These are phyloP conservation scores for Fomitopsis schrenkii DNA, from an alignment of 1,284 basidiomycete species.

Conservation along the genomic window DNA sequence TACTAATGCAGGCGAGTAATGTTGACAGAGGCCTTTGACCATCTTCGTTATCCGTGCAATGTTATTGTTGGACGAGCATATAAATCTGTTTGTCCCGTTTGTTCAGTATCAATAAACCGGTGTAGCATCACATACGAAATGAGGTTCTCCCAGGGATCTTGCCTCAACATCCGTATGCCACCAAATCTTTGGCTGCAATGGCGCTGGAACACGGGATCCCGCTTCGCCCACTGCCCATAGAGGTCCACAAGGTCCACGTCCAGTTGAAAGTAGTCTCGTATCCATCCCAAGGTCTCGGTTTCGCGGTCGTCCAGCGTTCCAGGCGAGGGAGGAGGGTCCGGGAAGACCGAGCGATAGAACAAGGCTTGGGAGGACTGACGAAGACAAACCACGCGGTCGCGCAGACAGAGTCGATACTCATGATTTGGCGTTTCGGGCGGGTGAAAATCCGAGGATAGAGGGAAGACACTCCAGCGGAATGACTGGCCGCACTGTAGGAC, in stretches of 20 bases:
- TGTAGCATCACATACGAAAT: constrained; percentile 66
- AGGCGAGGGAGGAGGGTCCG: constrained; percentile 31
- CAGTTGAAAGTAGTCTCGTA: constrained; percentile 90
- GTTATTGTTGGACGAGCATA: constrained; percentile 98
- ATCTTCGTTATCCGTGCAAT: constrained; percentile 90
- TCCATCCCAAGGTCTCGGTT: constrained; percentile 69
- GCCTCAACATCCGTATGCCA: constrained; percentile 77
- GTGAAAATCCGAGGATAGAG: constrained; percentile 28
- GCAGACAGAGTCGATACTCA: constrained; percentile 74
- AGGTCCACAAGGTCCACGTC: constrained; percentile 70
- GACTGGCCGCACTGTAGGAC: constrained; percentile 80
- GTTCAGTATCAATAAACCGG: not conserved
- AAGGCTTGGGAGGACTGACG: constrained; percentile 67
- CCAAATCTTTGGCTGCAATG: constrained; percentile 57
- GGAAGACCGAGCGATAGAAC: constrained; percentile 71
- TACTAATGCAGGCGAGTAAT: constrained; percentile 68
- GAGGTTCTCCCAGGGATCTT: constrained; percentile 96
- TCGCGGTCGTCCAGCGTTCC: constrained; percentile 36
- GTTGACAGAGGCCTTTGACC: constrained; percentile 69
- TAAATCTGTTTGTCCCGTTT: constrained; percentile 61
- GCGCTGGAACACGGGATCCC: constrained; percentile 72
- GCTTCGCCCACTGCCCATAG: constrained; percentile 75
- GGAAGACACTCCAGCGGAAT: constrained; percentile 69
- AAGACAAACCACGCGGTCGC: constrained; percentile 80
- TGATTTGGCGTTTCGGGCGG: constrained; percentile 29